Base-by-base conservation (phyloP, 1,139 yeast genomes). In the Candida sojae region DNA sequence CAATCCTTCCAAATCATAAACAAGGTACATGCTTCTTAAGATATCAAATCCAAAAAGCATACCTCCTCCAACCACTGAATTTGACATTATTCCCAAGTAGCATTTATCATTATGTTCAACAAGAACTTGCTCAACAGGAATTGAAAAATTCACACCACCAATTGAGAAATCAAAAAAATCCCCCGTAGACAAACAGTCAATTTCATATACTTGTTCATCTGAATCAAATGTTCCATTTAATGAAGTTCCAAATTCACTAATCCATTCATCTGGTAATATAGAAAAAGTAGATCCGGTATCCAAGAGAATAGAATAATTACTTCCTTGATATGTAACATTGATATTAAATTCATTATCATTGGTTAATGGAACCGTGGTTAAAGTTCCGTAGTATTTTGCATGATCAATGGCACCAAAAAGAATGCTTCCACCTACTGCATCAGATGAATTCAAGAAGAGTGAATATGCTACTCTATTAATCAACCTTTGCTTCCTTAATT, bases 251-350 rank as follows among this genome's bases (percentile, higher is more conserved):
- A 84, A 63, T 4, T 62, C 52, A 3, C 59, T 57, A 11, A 80
- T 63, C 26, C 78, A 57, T n/a, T 54, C 59, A 1, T 57, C 44
- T 21, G 89, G 87, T 2, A 83, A 62, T 53, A 75, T 77, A 5
- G 86, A 73, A 43, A 82, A 64, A 2, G 91, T 81, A 7, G 91
- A 79, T 41, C 93, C 93, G 2, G 89, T 79, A 63, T 86, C 93
- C 39, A 86, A 64, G 41, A 50, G 39, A 3, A 47, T 51, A n/a
- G 38, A 29, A 31, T 44, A 29, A 7, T 26, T 9, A 10, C 6
- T 31, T 10, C n/a, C 39, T 10, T 42, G 12, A 11, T 48, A 29
- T 6, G 43, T 37, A 25, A 35, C 44, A 26, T 46, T 33, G 5
- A 48, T 38, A 5, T 34, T 29, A 28, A 37, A 30, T 13, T 10